Evolutionary conservation across 441 rosid genomes (phyloP).

Genomic region (Corymbia citriodora): DNA sequence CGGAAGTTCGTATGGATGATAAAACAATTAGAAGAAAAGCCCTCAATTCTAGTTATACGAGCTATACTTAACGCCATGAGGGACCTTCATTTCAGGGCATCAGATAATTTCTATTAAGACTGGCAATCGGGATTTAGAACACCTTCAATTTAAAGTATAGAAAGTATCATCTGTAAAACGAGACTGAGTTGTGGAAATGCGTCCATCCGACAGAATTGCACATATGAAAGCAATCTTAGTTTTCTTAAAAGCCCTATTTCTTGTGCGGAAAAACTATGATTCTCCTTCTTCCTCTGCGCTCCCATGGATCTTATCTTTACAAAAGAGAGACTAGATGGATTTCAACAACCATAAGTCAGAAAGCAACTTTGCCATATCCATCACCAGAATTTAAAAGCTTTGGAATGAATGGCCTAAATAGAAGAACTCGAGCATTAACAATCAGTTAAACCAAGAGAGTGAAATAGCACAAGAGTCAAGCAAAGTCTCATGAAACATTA

Average conservation of each 20-base stretch:
- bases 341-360: neutral
- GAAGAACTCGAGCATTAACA: neutral
- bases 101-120: neutral
- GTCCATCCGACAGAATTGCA: neutral
- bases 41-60: neutral
- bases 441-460: neutral
- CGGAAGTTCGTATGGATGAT: neutral
- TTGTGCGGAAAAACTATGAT: neutral
- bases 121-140: neutral
- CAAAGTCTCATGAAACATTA: neutral
- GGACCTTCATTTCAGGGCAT: neutral
- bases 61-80: neutral
- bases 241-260: neutral
- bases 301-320: neutral
- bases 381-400: neutral
- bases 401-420: neutral
- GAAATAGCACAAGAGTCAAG: neutral
- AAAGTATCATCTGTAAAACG: neutral
- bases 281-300: neutral
- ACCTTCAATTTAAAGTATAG: neutral
- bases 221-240: neutral
- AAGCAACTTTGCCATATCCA: neutral
- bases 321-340: neutral
- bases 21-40: neutral
- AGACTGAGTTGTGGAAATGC: neutral